phyloP scores from a whole-genome alignment of 2,329 filamentous ascomycete species.

The Bipolaris zeicola region DNA sequence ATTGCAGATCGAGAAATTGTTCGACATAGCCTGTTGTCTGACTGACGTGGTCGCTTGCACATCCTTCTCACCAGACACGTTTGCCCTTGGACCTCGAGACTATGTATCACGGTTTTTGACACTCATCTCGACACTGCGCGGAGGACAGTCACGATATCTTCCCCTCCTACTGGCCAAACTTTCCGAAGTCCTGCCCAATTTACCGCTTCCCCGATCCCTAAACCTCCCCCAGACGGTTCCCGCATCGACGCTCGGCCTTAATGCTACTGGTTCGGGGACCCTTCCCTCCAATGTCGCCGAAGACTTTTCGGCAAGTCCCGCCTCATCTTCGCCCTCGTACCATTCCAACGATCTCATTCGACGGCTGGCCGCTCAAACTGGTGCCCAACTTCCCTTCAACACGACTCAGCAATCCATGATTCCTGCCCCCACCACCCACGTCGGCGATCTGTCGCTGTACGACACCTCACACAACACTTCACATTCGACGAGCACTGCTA shows the following conservation, averaged over 20 bases:
- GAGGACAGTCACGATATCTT: constrained; percentile 75
- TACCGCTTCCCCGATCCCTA: constrained; percentile 45
- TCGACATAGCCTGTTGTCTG: constrained; percentile 75
- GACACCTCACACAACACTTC: constrained; percentile 39
- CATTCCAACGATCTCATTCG: constrained; percentile 44
- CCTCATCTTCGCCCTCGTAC: constrained; percentile 38
- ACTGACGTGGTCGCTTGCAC: constrained; percentile 73
- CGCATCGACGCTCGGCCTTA: constrained; percentile 35
- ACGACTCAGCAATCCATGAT: constrained; percentile 41
- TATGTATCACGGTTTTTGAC: constrained; percentile 71
- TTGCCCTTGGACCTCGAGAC: constrained; percentile 66
- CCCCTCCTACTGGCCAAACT: constrained; percentile 79
- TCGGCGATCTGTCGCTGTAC: constrained; percentile 45
- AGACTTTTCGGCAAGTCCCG: constrained; percentile 34
- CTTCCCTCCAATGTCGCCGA: constrained; percentile 40
- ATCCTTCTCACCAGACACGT: constrained; percentile 61
- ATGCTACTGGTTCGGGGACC: constrained; percentile 30
- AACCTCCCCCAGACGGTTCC: constrained; percentile 38
- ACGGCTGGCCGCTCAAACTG: constrained; percentile 44
- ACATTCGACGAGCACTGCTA: constrained; percentile 41
- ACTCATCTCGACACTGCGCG: constrained; percentile 72
- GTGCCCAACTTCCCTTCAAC: constrained; percentile 43
- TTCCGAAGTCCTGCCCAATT: constrained; percentile 68
- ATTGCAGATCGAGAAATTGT: constrained; percentile 73
- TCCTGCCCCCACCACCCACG: constrained; percentile 37